These are phyloP conservation scores for Aspergillus asperescens DNA, from an alignment of 495 filamentous ascomycete species.

Conservation along the genomic window DNA sequence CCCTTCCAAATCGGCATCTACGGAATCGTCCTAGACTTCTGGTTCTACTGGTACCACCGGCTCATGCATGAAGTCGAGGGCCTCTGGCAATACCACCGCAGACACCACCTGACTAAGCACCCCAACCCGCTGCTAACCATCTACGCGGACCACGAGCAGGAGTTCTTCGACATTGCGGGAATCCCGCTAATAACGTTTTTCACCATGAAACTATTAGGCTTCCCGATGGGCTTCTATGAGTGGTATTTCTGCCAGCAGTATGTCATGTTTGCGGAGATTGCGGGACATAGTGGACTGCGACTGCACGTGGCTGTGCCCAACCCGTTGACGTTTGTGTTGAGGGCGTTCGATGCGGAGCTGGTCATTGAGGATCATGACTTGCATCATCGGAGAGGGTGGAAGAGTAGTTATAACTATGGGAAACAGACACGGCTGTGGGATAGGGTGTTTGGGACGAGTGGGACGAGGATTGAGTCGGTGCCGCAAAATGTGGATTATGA, in stretches of 20 bases:
- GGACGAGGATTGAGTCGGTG: conserved; percentile 31
- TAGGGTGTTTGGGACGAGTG: conserved; percentile 36
- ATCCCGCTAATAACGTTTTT: conserved; percentile 36
- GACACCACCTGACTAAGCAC: conserved; percentile 43
- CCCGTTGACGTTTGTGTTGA: conserved; percentile 34
- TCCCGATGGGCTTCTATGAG: conserved; percentile 42
- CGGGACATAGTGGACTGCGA: conserved; percentile 37
- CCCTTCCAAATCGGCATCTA: conserved; percentile 36
- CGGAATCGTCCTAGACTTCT: conserved; percentile 41
- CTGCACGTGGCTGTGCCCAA: conserved; percentile 30
- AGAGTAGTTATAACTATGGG: conserved; percentile 41
- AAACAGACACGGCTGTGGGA: conserved; percentile 44
- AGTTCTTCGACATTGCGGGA: conserved; percentile 41
- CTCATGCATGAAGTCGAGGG: conserved; percentile 37
- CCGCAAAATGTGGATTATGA: conserved; percentile 35
- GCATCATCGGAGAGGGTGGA: conserved; percentile 41
- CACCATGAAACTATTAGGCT: conserved; percentile 26
- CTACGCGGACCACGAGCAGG: conserved; percentile 40
- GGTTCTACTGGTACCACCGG: conserved; percentile 45
- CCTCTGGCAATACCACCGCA: conserved; percentile 41
- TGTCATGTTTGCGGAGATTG: conserved; percentile 36
- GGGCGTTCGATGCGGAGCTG: conserved; percentile 30
- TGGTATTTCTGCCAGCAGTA: conserved; percentile 45
- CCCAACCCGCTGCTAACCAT: conserved; percentile 40
- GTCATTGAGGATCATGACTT: conserved; percentile 44